A percentile compares a stretch with the other conserved stretches of the same genome.
These are phyloP conservation scores for Globisporangium nodosum DNA, from an alignment of 352 stramenopile species.

Conservation along the genomic window DNA sequence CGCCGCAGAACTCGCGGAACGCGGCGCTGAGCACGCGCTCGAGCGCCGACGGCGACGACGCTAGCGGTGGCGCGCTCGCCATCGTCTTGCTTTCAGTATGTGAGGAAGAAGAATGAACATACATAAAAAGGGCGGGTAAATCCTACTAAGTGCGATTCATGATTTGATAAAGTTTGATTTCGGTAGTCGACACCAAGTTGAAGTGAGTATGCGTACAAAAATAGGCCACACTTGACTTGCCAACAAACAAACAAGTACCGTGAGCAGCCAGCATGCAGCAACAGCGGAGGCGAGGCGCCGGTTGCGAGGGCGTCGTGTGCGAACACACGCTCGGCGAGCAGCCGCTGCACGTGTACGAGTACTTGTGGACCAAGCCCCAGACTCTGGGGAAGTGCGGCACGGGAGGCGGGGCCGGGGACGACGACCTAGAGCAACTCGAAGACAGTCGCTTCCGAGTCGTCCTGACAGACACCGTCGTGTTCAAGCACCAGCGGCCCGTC, in stretches of 20 bases:
- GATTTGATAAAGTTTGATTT: neutral
- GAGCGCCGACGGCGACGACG: conserved; percentile 18
- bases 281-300: conserved; percentile 29
- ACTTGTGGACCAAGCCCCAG: conserved; percentile 47
- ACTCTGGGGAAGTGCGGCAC: neutral
- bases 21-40: conserved; percentile 47
- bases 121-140: too few species aligned
- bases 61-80: neutral
- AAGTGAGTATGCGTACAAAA: neutral
- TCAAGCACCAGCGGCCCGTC: conserved; percentile 60
- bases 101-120: neutral
- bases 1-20: conserved; percentile 81
- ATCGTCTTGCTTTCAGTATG: neutral
- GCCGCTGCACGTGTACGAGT: conserved; percentile 55
- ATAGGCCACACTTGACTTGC: neutral
- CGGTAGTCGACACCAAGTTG: neutral
- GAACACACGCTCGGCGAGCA: conserved; percentile 58
- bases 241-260: neutral
- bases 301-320: conserved; percentile 57
- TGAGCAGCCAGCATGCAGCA: neutral
- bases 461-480: conserved; percentile 62
- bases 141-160: neutral
- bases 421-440: neutral
- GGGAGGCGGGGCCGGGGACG: neutral
- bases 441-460: conserved; percentile 34